Conservation (phyloP, 2,329 filamentous ascomycete species). For the Fusarium proliferatum region DNA sequence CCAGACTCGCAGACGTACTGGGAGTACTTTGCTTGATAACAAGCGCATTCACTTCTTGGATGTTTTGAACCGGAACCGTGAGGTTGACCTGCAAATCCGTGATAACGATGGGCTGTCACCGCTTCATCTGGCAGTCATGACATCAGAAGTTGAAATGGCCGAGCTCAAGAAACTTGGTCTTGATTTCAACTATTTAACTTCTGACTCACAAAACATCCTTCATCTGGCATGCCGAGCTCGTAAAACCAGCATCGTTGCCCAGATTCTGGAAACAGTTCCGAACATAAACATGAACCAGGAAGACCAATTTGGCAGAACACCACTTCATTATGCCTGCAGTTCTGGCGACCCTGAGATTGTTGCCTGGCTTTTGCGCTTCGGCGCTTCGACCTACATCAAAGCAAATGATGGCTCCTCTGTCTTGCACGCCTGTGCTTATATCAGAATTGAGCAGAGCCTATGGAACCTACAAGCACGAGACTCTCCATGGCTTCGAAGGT, state of each 20-base stretch:
- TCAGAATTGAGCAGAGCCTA: constrained; percentile 16
- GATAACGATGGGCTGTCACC: constrained; percentile 24
- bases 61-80: background rate
- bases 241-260: constrained; percentile 12
- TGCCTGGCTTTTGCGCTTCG: constrained; percentile 18
- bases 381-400: background rate
- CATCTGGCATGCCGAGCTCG: constrained; percentile 38
- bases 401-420: constrained; percentile 1
- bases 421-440: constrained; percentile 35
- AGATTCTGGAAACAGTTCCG: background rate
- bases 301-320: constrained; percentile 31
- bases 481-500: background rate
- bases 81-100: constrained; percentile 20
- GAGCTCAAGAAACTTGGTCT: constrained; percentile 11
- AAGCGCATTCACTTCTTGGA: constrained; percentile 9
- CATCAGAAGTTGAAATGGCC: constrained; percentile 10
- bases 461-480: constrained; percentile 4
- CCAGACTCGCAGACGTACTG: background rate
- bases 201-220: constrained; percentile 27
- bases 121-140: constrained; percentile 33
- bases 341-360: constrained; percentile 37
- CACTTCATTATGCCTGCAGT: constrained; percentile 33
- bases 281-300: constrained; percentile 17
- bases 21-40: background rate
- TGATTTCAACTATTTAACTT: constrained; percentile 16